A percentile compares a stretch with the other conserved stretches of the same genome.
Conservation (phyloP, 192 early-diverging fungal species). For the Rhizoclosmatium sp. region DNA sequence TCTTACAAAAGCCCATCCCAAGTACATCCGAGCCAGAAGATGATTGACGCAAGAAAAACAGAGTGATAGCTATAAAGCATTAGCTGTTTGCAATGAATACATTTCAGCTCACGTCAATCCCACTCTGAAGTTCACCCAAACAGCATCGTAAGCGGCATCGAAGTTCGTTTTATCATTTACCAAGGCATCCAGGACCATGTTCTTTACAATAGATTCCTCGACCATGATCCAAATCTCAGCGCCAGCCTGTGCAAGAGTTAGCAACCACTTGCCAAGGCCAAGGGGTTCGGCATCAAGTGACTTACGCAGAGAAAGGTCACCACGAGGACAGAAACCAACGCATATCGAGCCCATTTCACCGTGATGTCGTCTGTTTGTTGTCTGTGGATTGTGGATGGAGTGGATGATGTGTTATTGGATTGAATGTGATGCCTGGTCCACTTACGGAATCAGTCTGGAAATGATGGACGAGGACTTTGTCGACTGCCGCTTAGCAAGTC, state of each 20-base stretch:
- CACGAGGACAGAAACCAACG: background rate
- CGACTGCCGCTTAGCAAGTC: background rate
- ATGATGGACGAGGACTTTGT: no score
- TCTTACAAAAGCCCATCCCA: slow-evolving; percentile 29
- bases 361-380: slow-evolving; percentile 9
- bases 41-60: slow-evolving; percentile 19
- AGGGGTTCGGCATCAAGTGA: background rate
- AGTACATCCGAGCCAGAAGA: slow-evolving; percentile 22
- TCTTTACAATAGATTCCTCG: slow-evolving; percentile 10
- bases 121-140: background rate
- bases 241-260: background rate
- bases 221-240: slow-evolving; percentile 36
- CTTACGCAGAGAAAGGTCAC: background rate
- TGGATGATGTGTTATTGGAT: background rate
- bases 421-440: background rate
- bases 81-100: background rate
- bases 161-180: background rate
- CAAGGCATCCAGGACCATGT: background rate
- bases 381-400: slow-evolving; percentile 9
- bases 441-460: background rate
- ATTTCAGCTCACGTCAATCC: background rate
- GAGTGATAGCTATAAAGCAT: slow-evolving; percentile 14
- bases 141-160: background rate
- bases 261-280: background rate
- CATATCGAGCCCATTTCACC: slow-evolving; percentile 1